phyloP scores from a whole-genome alignment of 345 rosid genomes.

The Melaleuca alternifolia region DNA sequence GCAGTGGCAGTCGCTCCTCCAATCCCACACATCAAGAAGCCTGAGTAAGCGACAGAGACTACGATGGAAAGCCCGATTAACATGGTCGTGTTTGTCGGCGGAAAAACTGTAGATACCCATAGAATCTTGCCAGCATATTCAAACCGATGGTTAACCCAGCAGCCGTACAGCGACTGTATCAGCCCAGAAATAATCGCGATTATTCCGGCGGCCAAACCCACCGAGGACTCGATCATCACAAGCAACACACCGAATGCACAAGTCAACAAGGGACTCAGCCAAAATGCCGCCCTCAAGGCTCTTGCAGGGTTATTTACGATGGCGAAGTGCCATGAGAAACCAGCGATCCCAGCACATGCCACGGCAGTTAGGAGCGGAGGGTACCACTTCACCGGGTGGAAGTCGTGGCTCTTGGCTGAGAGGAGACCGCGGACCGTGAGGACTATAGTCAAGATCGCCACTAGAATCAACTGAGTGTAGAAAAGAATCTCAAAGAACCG shows the following conservation, averaged over 20 bases:
- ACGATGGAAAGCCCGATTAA: conserved; percentile 21
- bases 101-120: conserved; percentile 33
- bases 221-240: conserved; percentile 32
- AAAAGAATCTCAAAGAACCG: conserved; percentile 47
- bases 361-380: conserved; percentile 57
- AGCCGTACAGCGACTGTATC: conserved; percentile 46
- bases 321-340: conserved; percentile 45
- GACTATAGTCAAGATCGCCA: conserved; percentile 37
- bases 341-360: conserved; percentile 38
- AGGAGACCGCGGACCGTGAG: conserved; percentile 55
- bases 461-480: conserved; percentile 41
- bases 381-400: conserved; percentile 66
- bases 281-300: conserved; percentile 55
- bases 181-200: conserved; percentile 30
- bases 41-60: conserved; percentile 25
- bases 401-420: conserved; percentile 27
- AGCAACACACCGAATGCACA: conserved; percentile 49
- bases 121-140: conserved; percentile 45
- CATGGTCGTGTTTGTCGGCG: conserved; percentile 27
- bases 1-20: conserved; percentile 68
- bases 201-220: conserved; percentile 38
- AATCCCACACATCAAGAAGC: conserved; percentile 60
- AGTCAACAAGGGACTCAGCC: conserved; percentile 55
- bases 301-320: conserved; percentile 28
- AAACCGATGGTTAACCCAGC: conserved; percentile 64